Evolutionary conservation across 768 basidiomycete genomes (phyloP).

Genomic region (Lactarius akahatsu): DNA sequence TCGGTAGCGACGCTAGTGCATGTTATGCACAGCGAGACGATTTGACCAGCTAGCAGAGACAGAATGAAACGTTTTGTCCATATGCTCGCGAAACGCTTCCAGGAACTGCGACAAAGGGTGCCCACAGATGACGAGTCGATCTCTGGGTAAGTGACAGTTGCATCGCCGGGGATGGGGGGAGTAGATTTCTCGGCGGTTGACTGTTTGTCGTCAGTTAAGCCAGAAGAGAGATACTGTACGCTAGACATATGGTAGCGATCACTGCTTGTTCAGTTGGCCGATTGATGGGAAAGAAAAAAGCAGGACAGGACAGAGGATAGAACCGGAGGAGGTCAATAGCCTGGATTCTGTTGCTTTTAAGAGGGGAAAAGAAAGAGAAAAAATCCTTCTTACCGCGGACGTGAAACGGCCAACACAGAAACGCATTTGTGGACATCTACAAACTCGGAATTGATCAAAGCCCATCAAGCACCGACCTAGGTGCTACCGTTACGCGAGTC

Average conservation of each 20-base stretch:
- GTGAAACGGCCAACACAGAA: background rate
- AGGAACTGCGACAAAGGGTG: constrained; percentile 55
- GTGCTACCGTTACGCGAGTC: background rate
- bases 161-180: background rate
- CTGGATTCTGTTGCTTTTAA: background rate
- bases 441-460: background rate
- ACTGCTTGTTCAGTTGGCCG: background rate
- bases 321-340: background rate
- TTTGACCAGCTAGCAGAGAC: constrained; percentile 71
- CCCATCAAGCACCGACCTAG: background rate
- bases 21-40: constrained; percentile 85
- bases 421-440: background rate
- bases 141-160: constrained; percentile 46
- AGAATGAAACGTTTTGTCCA: constrained; percentile 77
- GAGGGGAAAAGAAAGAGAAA: no score
- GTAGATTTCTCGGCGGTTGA: background rate
- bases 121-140: constrained; percentile 62
- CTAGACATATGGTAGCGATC: constrained; percentile 1
- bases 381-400: background rate
- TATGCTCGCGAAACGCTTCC: constrained; percentile 63
- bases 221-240: background rate
- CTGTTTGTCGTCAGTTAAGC: background rate
- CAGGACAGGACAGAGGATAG: background rate
- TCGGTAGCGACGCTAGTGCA: constrained; percentile 87
- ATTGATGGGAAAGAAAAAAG: background rate